A percentile compares a stretch with the other conserved stretches of the same genome.
Conservation (phyloP, 805 yeast species). For the Candida tammaniensis region DNA sequence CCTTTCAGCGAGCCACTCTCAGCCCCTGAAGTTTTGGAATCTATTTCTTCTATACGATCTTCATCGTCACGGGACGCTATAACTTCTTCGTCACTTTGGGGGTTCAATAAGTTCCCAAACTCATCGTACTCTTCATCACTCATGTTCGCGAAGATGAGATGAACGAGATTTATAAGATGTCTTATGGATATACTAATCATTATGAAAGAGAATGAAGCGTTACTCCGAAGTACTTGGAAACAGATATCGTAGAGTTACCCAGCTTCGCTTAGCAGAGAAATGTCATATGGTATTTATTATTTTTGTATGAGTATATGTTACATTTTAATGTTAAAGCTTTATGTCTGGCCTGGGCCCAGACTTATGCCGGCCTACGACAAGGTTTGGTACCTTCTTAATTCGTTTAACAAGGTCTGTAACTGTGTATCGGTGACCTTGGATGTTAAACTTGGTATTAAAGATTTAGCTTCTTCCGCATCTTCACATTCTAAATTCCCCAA, state of each 20-base stretch:
- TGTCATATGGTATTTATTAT: no score
- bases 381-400: conserved; percentile 61
- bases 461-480: conserved; percentile 95
- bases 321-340: no score
- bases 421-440: conserved; percentile 84
- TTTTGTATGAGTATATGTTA: no score
- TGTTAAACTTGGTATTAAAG: conserved; percentile 83
- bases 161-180: no score
- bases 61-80: conserved; percentile 8
- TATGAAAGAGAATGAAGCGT: no score
- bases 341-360: no score
- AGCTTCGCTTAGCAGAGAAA: no score
- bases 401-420: conserved; percentile 81
- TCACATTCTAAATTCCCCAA: conserved; percentile 88
- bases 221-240: no score
- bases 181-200: no score
- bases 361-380: conserved; percentile 27
- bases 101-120: conserved; percentile 59
- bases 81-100: conserved; percentile 29
- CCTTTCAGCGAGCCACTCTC: neutral
- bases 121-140: no score
- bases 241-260: no score
- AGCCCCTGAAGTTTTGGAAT: neutral
- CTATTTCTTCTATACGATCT: conserved; percentile 2
- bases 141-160: no score